Percentiles rank a stretch among this genome's conserved stretches.
phyloP scores from a whole-genome alignment of 148 eudicot species.

The Persicaria maculosa region DNA sequence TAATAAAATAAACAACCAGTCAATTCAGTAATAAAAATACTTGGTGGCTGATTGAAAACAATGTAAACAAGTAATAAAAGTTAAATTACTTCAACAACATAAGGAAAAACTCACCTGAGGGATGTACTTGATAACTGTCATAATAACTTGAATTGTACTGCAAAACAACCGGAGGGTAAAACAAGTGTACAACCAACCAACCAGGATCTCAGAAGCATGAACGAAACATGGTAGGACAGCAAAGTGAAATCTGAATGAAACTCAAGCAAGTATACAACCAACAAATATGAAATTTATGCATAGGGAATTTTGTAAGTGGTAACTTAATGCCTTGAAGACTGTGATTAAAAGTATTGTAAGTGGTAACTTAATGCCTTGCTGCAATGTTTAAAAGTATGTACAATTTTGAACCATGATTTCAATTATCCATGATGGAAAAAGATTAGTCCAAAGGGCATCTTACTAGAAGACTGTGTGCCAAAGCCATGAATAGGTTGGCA shows the following conservation, averaged over 20 bases:
- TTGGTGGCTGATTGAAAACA: no score
- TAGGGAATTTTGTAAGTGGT: neutral
- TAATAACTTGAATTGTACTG: conserved; percentile 60
- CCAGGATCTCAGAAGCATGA: neutral
- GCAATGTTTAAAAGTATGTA: neutral
- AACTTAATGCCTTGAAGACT: no score
- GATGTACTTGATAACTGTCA: conserved; percentile 65
- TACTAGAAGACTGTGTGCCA: conserved; percentile 75
- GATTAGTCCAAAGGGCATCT: conserved; percentile 10
- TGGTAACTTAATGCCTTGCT: no score
- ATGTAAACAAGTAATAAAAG: no score
- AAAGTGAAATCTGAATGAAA: neutral
- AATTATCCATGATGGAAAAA: neutral
- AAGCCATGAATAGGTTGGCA: conserved; percentile 58
- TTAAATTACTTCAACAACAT: no score
- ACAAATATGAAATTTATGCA: neutral
- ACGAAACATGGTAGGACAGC: no score
- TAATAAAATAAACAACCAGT: no score
- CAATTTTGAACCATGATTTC: neutral
- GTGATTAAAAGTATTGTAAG: no score
- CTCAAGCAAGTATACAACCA: neutral
- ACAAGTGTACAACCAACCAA: neutral
- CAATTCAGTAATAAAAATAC: no score
- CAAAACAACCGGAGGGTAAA: conserved; percentile 10
- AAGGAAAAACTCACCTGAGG: conserved; percentile 47